A percentile compares a stretch with the other conserved stretches of the same genome.
Evolutionary conservation across 1,284 basidiomycete genomes (phyloP).

Genomic region (Ustilago cynodontis): DNA sequence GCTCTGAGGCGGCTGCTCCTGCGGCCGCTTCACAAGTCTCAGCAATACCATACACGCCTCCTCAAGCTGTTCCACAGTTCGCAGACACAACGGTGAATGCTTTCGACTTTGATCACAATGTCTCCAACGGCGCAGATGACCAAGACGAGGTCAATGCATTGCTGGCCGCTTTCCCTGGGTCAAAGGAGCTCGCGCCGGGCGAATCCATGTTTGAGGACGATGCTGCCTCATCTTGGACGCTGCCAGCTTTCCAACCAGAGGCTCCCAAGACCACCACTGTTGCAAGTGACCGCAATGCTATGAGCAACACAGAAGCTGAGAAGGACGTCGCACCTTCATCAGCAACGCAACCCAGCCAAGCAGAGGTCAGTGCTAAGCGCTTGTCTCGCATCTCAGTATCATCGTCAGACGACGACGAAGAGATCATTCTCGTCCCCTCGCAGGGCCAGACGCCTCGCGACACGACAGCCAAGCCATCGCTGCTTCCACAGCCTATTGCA

Average conservation of each 20-base stretch:
- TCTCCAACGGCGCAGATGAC: conserved; percentile 10
- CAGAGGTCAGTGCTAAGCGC: background rate
- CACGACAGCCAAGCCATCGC: background rate
- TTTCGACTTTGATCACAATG: conserved; percentile 21
- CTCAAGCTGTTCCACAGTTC: conserved; percentile 18
- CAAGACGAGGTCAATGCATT: conserved; percentile 51
- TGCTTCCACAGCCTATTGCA: background rate
- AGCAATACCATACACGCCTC: conserved; percentile 24
- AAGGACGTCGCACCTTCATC: background rate
- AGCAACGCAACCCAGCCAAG: background rate
- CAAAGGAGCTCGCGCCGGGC: conserved; percentile 41
- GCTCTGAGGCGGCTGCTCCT: background rate
- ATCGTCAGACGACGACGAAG: conserved; percentile 38
- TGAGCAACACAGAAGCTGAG: background rate
- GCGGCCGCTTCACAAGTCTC: background rate
- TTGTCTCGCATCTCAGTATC: conserved; percentile 12
- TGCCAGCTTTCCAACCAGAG: conserved; percentile 36
- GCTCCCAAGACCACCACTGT: background rate
- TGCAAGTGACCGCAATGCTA: background rate
- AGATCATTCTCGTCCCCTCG: conserved; percentile 34
- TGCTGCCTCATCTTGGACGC: conserved; percentile 18
- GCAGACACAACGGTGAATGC: conserved; percentile 4
- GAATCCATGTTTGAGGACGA: conserved; percentile 47
- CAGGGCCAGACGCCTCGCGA: conserved; percentile 3
- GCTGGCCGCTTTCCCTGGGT: conserved; percentile 52